Evolutionary conservation across 208 protist species (phyloP).

Genomic region (Leishmania braziliensis): DNA sequence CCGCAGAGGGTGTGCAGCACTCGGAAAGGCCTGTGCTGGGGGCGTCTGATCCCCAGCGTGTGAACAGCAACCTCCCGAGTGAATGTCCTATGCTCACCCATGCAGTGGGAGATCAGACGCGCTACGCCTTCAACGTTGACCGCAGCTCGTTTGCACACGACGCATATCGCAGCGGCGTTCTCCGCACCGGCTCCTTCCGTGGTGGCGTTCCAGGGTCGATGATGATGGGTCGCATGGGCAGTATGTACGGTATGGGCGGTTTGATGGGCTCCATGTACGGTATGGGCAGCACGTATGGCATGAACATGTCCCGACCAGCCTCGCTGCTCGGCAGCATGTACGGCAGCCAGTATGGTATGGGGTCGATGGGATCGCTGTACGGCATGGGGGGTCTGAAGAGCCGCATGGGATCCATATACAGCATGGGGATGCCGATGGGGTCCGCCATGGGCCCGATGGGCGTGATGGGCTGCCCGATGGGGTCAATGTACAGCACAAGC

Average conservation of each 20-base stretch:
- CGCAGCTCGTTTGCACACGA: constrained; percentile 34
- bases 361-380: not conserved
- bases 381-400: constrained; percentile 23
- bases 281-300: constrained; percentile 31
- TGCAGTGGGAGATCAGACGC: constrained; percentile 17
- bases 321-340: constrained; percentile 15
- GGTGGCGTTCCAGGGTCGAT: constrained; percentile 16
- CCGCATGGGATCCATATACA: constrained; percentile 47
- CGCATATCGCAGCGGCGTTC: constrained; percentile 8
- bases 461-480: constrained; percentile 21
- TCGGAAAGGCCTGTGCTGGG: constrained; percentile 20
- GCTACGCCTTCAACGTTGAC: constrained; percentile 34
- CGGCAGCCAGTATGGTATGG: constrained; percentile 36
- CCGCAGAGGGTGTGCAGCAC: constrained; percentile 25
- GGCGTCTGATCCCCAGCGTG: constrained; percentile 21
- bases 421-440: constrained; percentile 31
- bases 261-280: constrained; percentile 16
- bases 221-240: constrained; percentile 16
- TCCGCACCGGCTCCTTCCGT: constrained; percentile 18
- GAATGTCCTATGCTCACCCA: constrained; percentile 25
- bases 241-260: constrained; percentile 27
- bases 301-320: constrained; percentile 19
- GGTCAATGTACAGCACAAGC: constrained; percentile 40
- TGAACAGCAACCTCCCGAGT: constrained; percentile 34
- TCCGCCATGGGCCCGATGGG: constrained; percentile 23